Conservation (phyloP, 768 basidiomycete genomes). For the Fibroporia radiculosa region DNA sequence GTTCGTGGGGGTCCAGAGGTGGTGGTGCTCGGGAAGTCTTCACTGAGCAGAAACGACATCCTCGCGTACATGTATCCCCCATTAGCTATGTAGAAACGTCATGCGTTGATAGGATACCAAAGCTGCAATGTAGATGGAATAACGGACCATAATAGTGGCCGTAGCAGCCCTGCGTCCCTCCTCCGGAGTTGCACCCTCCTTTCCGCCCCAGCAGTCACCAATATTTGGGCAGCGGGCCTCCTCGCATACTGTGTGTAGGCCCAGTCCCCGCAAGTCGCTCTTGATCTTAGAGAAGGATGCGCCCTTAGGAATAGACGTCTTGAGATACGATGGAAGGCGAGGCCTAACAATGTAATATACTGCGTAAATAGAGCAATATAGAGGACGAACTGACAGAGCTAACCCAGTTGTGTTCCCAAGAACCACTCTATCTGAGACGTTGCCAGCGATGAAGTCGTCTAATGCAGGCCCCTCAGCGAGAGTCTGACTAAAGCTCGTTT, state of each 20-base stretch:
- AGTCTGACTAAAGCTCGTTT: conserved; percentile 39
- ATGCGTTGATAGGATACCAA: conserved; percentile 98
- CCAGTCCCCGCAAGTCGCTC: conserved; percentile 87
- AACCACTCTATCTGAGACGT: conserved; percentile 49
- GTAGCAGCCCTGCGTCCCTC: conserved; percentile 82
- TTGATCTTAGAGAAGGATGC: conserved; percentile 88
- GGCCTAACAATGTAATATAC: conserved; percentile 40
- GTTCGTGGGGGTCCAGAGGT: conserved; percentile 92
- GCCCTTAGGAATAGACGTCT: conserved; percentile 88
- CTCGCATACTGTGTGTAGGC: conserved; percentile 94
- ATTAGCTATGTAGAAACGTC: conserved; percentile 56
- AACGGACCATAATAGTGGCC: conserved; percentile 90
- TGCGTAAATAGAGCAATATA: background rate
- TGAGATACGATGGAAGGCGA: conserved; percentile 79
- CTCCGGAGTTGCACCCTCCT: conserved; percentile 51
- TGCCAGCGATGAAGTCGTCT: conserved; percentile 74
- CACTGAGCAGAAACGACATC: conserved; percentile 95
- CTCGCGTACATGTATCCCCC: conserved; percentile 98
- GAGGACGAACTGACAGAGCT: conserved; percentile 15
- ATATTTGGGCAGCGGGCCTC: conserved; percentile 99
- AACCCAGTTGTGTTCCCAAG: conserved; percentile 68
- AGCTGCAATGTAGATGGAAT: conserved; percentile 48
- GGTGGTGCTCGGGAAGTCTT: conserved; percentile 87
- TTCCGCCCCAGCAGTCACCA: conserved; percentile 99
- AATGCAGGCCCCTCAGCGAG: conserved; percentile 65